Conservation (phyloP, 306 rosid genomes). For the Biancaea sappan region DNA sequence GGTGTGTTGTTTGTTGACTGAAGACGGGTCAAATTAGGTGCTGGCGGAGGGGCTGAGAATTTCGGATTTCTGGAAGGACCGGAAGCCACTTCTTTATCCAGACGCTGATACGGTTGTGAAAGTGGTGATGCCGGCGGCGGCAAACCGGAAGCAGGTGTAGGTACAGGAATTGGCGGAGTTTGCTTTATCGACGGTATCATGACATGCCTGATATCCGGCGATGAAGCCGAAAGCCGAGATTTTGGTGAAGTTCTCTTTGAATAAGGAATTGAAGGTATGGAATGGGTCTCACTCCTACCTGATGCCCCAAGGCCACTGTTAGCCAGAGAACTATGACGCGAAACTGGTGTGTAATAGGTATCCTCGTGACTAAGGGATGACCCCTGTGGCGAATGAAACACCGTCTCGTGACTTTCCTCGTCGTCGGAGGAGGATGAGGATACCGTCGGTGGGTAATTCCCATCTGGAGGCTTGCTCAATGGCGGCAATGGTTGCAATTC, state of each 20-base stretch:
- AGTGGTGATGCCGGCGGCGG: conserved; percentile 31
- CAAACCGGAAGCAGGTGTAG: conserved; percentile 39
- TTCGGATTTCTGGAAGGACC: conserved; percentile 54
- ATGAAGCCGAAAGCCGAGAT: conserved; percentile 56
- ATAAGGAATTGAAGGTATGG: conserved; percentile 48
- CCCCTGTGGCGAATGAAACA: conserved; percentile 78
- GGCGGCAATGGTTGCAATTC: conserved; percentile 96
- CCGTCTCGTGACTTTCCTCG: conserved; percentile 66
- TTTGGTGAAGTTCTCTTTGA: conserved; percentile 83
- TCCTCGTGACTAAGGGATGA: conserved; percentile 69
- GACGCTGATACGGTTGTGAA: conserved; percentile 27
- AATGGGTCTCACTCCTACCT: conserved; percentile 19
- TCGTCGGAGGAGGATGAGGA: conserved; percentile 50
- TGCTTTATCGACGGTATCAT: conserved; percentile 49
- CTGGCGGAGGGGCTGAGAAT: conserved; percentile 75
- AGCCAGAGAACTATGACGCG: conserved; percentile 54
- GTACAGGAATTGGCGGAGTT: conserved; percentile 34
- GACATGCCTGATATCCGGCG: conserved; percentile 50
- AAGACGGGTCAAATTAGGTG: conserved; percentile 61
- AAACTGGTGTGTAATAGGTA: conserved; percentile 65
- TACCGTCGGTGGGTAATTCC: conserved; percentile 49
- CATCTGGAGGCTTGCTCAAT: conserved; percentile 45
- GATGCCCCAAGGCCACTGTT: conserved; percentile 46
- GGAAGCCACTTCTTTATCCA: conserved; percentile 13
- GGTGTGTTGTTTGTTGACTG: conserved; percentile 49